Evolutionary conservation across 352 stramenopile species (phyloP), one percentile per base, ranked within the genome.

Genomic region (Pythium sukuiense): DNA sequence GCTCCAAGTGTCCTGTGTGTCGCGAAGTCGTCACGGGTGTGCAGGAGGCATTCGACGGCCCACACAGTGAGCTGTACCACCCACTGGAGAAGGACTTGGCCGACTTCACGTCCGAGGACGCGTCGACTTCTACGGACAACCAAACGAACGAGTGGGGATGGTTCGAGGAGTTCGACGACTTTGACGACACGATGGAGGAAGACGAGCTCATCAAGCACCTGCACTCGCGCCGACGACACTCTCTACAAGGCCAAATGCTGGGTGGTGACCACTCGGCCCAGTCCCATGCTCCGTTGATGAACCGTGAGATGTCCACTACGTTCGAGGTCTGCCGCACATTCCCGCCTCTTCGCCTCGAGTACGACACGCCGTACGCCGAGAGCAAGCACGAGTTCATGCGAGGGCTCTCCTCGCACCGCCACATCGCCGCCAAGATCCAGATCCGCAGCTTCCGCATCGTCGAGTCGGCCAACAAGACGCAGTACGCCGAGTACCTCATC

Each of bases 371-470:
- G 20, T 94, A 92, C 69, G 67, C 81, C 14, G 71, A 79, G 27
- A 89, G 80, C 62, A 72, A 76, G 55, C 79, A 90, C 71, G 18
- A 74, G 55, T 94, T 85, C 77, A 74, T 94, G 63, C 82, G 74
- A 9, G 64, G 70, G 30, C 65, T 94, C 39, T 79, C 81, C 45
- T 89, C 83, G n/a, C 73, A 90, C 64, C 81, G 83, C 14, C 86
- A 90, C 57, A 87, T 92, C 45, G 82, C 80, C 2, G 86, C 81
- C 55, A 91, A 90, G 63, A 81, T 94, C 48, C 79, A 90, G 72
- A 88, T 94, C 63, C 83, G 81, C 45, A 92, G 80, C 70, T 94
- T 94, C 71, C 83, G 86, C 11, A 92, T 94, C 59, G 83, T 94
- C 8, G 80, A 90, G 64, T 68, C 69, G 16, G 59, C 26, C 14